Conservation (phyloP, 495 filamentous ascomycete genomes). For the Aspergillus nanangensis region DNA sequence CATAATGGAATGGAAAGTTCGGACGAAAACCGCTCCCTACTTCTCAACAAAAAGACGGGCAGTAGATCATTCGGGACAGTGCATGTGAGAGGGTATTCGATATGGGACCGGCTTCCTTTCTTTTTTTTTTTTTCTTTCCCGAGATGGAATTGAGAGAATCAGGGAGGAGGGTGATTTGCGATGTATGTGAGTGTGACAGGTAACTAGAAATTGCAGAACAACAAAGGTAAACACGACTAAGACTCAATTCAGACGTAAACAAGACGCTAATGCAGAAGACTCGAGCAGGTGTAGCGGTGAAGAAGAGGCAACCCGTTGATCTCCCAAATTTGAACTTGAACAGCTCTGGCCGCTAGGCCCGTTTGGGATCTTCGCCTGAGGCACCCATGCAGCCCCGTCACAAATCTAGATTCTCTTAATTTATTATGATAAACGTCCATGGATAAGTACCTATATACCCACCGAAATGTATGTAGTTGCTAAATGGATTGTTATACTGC, state of each 20-base stretch:
- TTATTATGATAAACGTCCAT: too few relatives aligned
- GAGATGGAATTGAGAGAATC: neutral
- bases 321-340: neutral
- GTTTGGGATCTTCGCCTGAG: slow-evolving; percentile 3
- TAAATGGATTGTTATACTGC: too few relatives aligned
- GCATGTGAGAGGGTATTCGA: too few relatives aligned
- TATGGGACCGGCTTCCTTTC: too few relatives aligned
- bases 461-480: too few relatives aligned
- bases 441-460: too few relatives aligned
- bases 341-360: slow-evolving; percentile 1
- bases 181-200: neutral
- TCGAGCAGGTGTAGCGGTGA: neutral
- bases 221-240: neutral
- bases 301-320: neutral
- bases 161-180: neutral
- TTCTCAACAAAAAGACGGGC: too few relatives aligned
- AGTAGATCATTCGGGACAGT: too few relatives aligned
- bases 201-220: neutral
- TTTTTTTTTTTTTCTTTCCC: too few relatives aligned
- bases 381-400: too few relatives aligned
- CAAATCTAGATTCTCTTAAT: too few relatives aligned
- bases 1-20: slow-evolving; percentile 44
- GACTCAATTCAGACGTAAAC: neutral
- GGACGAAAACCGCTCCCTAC: too few relatives aligned
- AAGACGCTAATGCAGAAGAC: neutral